A percentile compares a stretch with the other conserved stretches of the same genome.
Conservation (phyloP, 495 filamentous ascomycete genomes). For the Penicillium alfredii region DNA sequence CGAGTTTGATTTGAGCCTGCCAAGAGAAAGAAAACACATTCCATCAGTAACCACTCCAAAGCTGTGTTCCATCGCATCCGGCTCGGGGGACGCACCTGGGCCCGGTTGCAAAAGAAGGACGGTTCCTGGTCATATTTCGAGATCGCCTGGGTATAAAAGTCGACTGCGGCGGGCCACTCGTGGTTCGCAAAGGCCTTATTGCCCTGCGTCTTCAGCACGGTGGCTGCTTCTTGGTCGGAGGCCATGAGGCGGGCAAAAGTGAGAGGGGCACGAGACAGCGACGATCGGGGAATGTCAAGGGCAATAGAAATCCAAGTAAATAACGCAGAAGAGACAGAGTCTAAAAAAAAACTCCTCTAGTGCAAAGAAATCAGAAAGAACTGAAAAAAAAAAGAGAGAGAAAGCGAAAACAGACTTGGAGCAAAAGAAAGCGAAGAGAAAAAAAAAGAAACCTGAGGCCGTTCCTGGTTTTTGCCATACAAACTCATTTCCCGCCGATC, state of each 20-base stretch:
- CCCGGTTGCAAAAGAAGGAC: constrained; percentile 88
- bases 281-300: constrained; percentile 13
- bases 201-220: constrained; percentile 82
- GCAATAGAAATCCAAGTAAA: too few species aligned
- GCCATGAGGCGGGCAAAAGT: constrained; percentile 32
- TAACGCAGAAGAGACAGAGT: constrained; percentile 1
- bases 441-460: constrained; percentile 1
- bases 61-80: constrained; percentile 4
- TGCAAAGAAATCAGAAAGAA: too few species aligned
- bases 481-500: constrained; percentile 25
- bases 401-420: constrained; percentile 11
- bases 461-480: constrained; percentile 16
- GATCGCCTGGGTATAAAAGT: constrained; percentile 87
- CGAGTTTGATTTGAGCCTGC: constrained; percentile 89
- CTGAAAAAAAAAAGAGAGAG: too few species aligned
- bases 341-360: constrained; percentile 9
- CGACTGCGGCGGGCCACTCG: constrained; percentile 80
- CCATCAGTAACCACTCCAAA: background rate
- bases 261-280: constrained; percentile 34
- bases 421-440: constrained; percentile 2
- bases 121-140: constrained; percentile 77
- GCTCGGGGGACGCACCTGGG: constrained; percentile 59
- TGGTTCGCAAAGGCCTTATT: constrained; percentile 87
- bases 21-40: constrained; percentile 4
- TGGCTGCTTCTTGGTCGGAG: constrained; percentile 60